Evolutionary conservation across 2,329 filamentous ascomycete genomes (phyloP), one percentile per base, ranked within the genome.

Genomic region (Trichoderma sp.): DNA sequence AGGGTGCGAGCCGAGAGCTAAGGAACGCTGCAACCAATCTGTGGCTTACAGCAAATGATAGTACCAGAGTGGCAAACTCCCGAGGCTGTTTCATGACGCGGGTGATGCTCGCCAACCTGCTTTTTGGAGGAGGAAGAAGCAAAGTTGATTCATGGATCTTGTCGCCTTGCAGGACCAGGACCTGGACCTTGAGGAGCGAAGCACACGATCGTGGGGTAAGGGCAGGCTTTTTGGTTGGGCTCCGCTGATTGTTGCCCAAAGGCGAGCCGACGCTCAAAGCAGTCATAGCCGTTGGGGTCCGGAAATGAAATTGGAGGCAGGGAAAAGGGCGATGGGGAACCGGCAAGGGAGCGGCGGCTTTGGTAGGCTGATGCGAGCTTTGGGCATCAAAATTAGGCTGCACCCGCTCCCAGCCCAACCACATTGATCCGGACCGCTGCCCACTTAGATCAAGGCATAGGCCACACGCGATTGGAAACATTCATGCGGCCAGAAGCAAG

Each of bases 361-460:
- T 66, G 71, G 68, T 65, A 58, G 63, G 72, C 69, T 56, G 62
- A 34, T 60, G 30, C 36, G 26, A 24, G 43, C 36, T 71, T 71
- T 71, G 72, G 72, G 72, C 72, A 73, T 34, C 72, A 73, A 73
- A 62, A 36, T 71, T 71, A 39, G 72, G 72, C 69, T 73, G 68
- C 72, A 53, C 67, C 57, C 24, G 56, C 62, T 63, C 18, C 66
- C 43, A 73, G 62, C 72, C 72, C 68, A 67, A 73, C 57, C 60
- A 21, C 28, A 69, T 51, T 69, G 65, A 58, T 69, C 61, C 62
- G 30, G 62, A 56, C 57, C 12, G 43, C 66, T 71, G 64, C 71
- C 71, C 71, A 68, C 58, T 72, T 58, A 53, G 70, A 58, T 36
- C 64, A 58, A 58, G 71, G 71, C 64, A 72, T 72, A 58, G 64